Base-by-base conservation (phyloP, 1,284 basidiomycete genomes). In the Taiwanofungus camphoratus region DNA sequence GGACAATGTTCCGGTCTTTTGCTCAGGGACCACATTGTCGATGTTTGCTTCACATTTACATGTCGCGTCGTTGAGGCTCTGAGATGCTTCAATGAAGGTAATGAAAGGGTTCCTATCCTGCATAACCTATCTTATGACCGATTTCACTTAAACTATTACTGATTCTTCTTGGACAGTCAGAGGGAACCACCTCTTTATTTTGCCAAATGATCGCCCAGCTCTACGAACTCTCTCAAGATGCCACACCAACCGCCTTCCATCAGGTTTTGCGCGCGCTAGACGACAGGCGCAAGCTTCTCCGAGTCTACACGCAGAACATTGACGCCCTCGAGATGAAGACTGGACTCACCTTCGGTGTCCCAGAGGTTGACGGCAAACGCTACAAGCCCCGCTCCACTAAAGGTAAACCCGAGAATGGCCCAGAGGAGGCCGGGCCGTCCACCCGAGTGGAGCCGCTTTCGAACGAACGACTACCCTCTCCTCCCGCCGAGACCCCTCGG, bases 291-390 rank as follows among this genome's bases (percentile, higher is more conserved):
- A 76, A 80, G 36, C 76, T 97, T 1, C 73, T 93, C 33, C 77
- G 93, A 21, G 89, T 93, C 3, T 97, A 96, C 64, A 95, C 93
- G 0, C 93, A 97, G 68, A 94, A 95, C 64, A 94, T 96, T 49
- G 92, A 97, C 59, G 85, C 83, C 12, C 79, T 97, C 39, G 92
- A 96, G 60, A 72, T 73, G 47, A 91, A 92, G 58, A 86, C 80
- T 11, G 92, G 92, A 3, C 73, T 96, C 5, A 78, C 79, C 1
- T 88, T 87, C 52, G 87, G 87, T 20, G 70, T 90, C 12, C 84
- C 85, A 11, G 74, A 74, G 38, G 75, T 76, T 45, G 75, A 78
- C 49, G 68, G 66, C 46, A 75, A 68, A 52, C 73, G 77, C 19
- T 64, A 52, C 37, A 79, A 73, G 51, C 60, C 70, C 19, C 70